These are phyloP conservation scores for Talaromyces sp. DNA, from an alignment of 2,329 filamentous ascomycete genomes.

Conservation along the genomic window DNA sequence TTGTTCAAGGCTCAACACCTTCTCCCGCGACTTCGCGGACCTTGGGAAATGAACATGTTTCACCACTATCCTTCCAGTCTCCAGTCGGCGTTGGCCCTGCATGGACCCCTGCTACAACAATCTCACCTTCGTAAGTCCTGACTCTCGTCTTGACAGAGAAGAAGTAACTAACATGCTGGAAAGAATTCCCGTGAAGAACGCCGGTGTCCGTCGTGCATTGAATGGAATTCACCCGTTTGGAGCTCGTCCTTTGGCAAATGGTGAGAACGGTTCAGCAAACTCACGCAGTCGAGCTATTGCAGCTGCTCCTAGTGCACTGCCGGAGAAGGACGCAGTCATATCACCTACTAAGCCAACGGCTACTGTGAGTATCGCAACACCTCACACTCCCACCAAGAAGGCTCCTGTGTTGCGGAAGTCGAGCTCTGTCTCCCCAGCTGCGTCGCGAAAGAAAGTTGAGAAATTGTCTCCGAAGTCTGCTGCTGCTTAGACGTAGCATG, in stretches of 20 bases:
- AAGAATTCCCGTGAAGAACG: conserved; percentile 39
- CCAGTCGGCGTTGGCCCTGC: conserved; percentile 37
- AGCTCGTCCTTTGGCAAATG: conserved; percentile 28
- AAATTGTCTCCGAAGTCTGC: conserved; percentile 32
- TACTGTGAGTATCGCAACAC: conserved; percentile 27
- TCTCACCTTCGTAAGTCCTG: conserved; percentile 43
- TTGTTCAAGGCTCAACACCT: conserved; percentile 41
- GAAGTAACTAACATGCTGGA: conserved; percentile 25
- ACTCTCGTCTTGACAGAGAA: neutral
- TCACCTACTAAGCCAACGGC: conserved; percentile 34
- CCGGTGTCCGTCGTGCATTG: conserved; percentile 24
- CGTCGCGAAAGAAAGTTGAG: conserved; percentile 36
- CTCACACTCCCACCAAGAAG: conserved; percentile 37
- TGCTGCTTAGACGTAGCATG: neutral
- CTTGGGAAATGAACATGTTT: conserved; percentile 37
- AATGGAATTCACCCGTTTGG: conserved; percentile 31
- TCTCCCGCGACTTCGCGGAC: conserved; percentile 39
- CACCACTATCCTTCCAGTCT: conserved; percentile 41
- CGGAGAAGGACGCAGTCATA: conserved; percentile 28
- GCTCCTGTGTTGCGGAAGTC: conserved; percentile 34
- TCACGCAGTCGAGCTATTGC: conserved; percentile 26
- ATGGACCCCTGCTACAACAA: conserved; percentile 46
- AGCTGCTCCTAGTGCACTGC: conserved; percentile 25
- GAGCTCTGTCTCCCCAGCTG: conserved; percentile 34
- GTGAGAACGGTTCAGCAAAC: conserved; percentile 36